A percentile compares a stretch with the other conserved stretches of the same genome.
phyloP scores from a whole-genome alignment of 176 grass and related monocot species.

The Zea mays region Zm-B73-REFERENCE-NAM-5.0 NC_050096.1:299724501-299725000 shows the following conservation, averaged over 20 bases:
- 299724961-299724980: neutral
- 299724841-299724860: neutral
- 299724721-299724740: slow-evolving; percentile 1
- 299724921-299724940: neutral
- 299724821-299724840: neutral
- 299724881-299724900: neutral
- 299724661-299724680: slow-evolving; percentile 6
- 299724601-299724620: no score
- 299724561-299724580: no score
- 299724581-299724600: no score
- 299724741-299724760: neutral
- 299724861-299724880: neutral
- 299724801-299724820: neutral
- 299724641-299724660: neutral
- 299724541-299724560: no score
- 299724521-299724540: no score
- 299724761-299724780: neutral
- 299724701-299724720: neutral
- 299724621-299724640: no score
- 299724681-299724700: neutral
- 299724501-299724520: no score
- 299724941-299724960: neutral
- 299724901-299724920: neutral
- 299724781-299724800: neutral
- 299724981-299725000: slow-evolving; percentile 3